A percentile compares a stretch with the other conserved stretches of the same genome.
Conservation (phyloP, 768 basidiomycete genomes). For the Mycena pura region DNA sequence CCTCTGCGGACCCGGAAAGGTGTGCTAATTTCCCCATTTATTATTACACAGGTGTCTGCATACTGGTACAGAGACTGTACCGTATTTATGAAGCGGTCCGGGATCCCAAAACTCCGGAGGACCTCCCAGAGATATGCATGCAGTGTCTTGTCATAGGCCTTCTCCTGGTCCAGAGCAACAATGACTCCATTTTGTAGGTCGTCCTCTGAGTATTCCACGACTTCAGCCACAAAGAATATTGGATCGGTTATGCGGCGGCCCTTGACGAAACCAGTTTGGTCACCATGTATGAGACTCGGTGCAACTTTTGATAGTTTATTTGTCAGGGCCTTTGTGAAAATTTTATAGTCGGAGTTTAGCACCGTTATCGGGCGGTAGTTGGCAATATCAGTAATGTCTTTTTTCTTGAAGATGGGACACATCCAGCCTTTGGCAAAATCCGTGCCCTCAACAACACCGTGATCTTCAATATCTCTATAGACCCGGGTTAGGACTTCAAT, state of each 20-base stretch:
- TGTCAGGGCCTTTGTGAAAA: not conserved
- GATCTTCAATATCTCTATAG: not conserved
- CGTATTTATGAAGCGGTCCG: slow-evolving; percentile 13
- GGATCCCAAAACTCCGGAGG: too few relatives aligned
- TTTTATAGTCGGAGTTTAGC: too few relatives aligned
- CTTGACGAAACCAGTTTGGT: not conserved
- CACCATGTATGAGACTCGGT: not conserved
- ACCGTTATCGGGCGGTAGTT: not conserved
- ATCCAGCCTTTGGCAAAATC: not conserved
- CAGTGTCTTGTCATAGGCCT: too few relatives aligned
- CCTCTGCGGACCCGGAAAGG: slow-evolving; percentile 16
- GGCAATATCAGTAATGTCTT: not conserved
- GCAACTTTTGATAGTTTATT: not conserved
- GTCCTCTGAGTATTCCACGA: not conserved
- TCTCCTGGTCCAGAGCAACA: too few relatives aligned
- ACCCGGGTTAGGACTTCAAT: not conserved
- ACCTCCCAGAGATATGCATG: too few relatives aligned
- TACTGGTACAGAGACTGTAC: slow-evolving; percentile 26
- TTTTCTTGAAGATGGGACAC: not conserved
- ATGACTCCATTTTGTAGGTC: not conserved
- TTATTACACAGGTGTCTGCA: not conserved
- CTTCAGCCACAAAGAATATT: not conserved
- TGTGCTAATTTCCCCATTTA: slow-evolving; percentile 24
- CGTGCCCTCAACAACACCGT: not conserved
- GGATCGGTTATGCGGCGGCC: not conserved